A percentile compares a stretch with the other conserved stretches of the same genome.
Conservation (phyloP, 2,329 filamentous ascomycete genomes). For the Hysterium pulicare region DNA sequence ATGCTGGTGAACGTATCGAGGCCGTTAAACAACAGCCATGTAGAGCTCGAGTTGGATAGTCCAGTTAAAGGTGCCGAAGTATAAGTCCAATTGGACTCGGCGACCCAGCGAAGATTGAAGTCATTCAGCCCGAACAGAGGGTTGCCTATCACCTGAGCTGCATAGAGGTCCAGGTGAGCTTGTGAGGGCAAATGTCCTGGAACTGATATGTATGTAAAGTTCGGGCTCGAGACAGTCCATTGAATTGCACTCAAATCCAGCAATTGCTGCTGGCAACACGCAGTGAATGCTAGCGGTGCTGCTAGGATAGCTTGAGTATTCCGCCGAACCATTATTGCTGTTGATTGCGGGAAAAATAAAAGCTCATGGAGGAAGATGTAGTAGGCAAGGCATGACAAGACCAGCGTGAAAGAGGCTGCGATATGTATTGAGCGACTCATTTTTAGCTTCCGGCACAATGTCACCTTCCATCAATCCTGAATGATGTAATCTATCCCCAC, state of each 20-base stretch:
- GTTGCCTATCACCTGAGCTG: constrained; percentile 52
- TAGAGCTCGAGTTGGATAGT: constrained; percentile 36
- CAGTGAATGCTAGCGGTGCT: constrained; percentile 10
- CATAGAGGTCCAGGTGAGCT: constrained; percentile 57
- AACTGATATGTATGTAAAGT: constrained; percentile 48
- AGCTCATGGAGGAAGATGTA: neutral
- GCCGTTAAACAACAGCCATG: constrained; percentile 60
- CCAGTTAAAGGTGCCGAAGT: constrained; percentile 43
- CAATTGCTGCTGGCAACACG: constrained; percentile 10
- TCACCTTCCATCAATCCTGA: neutral
- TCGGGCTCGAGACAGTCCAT: constrained; percentile 47
- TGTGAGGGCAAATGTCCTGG: constrained; percentile 57
- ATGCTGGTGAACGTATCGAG: constrained; percentile 60
- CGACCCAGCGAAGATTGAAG: constrained; percentile 59
- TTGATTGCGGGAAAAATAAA: neutral
- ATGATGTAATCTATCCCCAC: neutral
- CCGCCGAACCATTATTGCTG: constrained; percentile 11
- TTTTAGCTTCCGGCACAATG: neutral
- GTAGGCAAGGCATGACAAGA: neutral
- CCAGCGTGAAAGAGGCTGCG: neutral
- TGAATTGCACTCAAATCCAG: constrained; percentile 23
- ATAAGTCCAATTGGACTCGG: constrained; percentile 61
- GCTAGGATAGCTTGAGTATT: constrained; percentile 16
- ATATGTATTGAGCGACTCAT: constrained; percentile 2
- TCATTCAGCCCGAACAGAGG: constrained; percentile 58